A percentile compares a stretch with the other conserved stretches of the same genome.
phyloP scores from a whole-genome alignment of 345 rosid genomes.

The Pseudoturritis turrita region DNA sequence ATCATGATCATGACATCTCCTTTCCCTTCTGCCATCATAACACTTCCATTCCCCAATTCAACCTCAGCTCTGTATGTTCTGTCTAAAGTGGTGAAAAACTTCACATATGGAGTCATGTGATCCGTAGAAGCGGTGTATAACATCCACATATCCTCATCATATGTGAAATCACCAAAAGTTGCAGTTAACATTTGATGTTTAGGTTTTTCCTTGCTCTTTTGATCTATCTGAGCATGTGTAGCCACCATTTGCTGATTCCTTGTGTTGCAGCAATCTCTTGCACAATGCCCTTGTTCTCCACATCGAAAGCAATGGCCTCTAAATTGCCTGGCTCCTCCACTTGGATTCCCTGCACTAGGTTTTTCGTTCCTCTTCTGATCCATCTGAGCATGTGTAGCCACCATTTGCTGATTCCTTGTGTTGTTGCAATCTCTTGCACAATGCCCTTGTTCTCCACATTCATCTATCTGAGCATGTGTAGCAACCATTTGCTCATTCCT shows the following conservation, averaged over 20 bases:
- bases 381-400: no score
- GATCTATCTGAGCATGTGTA: background rate
- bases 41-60: background rate
- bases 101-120: conserved; percentile 19
- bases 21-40: background rate
- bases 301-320: background rate
- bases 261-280: background rate
- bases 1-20: conserved; percentile 1
- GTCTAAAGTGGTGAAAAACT: conserved; percentile 14
- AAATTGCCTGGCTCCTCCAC: background rate
- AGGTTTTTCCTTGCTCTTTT: background rate
- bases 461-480: background rate
- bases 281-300: conserved; percentile 8
- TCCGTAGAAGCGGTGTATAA: background rate
- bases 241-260: background rate
- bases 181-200: background rate
- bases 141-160: conserved; percentile 11
- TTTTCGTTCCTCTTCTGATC: no score
- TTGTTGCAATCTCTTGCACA: no score
- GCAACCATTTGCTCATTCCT: background rate
- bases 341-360: no score
- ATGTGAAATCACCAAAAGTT: background rate
- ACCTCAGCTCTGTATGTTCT: background rate
- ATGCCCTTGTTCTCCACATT: background rate
- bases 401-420: no score